These are phyloP conservation scores for Escovopsis weberi DNA, from an alignment of 2,329 filamentous ascomycete species.

Conservation along the genomic window DNA sequence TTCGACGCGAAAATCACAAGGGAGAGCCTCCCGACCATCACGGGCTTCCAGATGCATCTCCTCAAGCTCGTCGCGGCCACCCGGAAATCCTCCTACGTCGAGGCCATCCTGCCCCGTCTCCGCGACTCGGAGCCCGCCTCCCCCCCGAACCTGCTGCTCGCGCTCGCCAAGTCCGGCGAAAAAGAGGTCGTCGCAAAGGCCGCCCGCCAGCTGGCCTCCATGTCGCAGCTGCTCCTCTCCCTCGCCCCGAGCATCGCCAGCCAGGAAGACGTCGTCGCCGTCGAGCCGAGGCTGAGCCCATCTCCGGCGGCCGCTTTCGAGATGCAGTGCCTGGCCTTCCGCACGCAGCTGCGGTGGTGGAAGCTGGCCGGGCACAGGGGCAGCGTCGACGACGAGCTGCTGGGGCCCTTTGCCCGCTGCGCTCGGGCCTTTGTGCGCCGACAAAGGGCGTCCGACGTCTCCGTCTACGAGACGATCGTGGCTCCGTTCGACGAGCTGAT, in stretches of 20 bases:
- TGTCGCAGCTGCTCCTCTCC: slow-evolving; percentile 51
- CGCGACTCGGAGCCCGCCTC: slow-evolving; percentile 38
- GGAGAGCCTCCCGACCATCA: slow-evolving; percentile 37
- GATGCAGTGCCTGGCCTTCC: slow-evolving; percentile 49
- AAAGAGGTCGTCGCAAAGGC: slow-evolving; percentile 36
- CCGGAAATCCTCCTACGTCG: slow-evolving; percentile 44
- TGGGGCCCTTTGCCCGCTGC: slow-evolving; percentile 51
- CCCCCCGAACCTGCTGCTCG: slow-evolving; percentile 40
- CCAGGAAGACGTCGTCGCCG: slow-evolving; percentile 43
- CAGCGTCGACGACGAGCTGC: slow-evolving; percentile 47
- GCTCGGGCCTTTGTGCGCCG: slow-evolving; percentile 46
- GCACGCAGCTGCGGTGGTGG: slow-evolving; percentile 52
- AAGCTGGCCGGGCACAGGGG: slow-evolving; percentile 42
- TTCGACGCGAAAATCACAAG: slow-evolving; percentile 35
- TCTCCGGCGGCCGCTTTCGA: slow-evolving; percentile 43
- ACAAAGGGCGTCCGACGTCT: slow-evolving; percentile 20
- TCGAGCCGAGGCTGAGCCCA: slow-evolving; percentile 38
- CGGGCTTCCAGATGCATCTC: slow-evolving; percentile 49
- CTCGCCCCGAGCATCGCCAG: slow-evolving; percentile 53
- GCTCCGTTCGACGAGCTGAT: slow-evolving; percentile 18
- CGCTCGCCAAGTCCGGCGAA: slow-evolving; percentile 25
- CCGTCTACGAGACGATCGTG: slow-evolving; percentile 22
- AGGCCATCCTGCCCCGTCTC: slow-evolving; percentile 41
- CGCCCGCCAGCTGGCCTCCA: slow-evolving; percentile 48
- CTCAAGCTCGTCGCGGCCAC: slow-evolving; percentile 47